phyloP scores from a whole-genome alignment of 1,139 yeast species.

The Arxiozyma slooffiae region DNA sequence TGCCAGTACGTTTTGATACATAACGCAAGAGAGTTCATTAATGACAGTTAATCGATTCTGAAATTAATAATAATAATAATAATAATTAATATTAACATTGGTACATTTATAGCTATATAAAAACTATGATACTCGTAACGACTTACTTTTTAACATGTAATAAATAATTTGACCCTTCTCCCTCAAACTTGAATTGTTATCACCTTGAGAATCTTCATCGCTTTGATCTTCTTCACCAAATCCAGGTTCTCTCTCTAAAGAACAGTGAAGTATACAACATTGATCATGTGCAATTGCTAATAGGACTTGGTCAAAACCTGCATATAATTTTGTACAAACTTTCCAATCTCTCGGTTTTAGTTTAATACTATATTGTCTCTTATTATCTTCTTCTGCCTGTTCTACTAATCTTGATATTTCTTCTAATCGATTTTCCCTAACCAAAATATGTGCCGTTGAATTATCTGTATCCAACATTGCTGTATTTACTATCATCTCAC shows the following conservation, averaged over 20 bases:
- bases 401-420: constrained; percentile 19
- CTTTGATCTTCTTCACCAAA: constrained; percentile 12
- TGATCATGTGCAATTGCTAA: constrained; percentile 28
- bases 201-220: constrained; percentile 9
- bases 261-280: constrained; percentile 29
- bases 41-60: neutral
- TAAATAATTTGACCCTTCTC: constrained; percentile 27
- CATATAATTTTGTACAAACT: constrained; percentile 26
- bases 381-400: constrained; percentile 17
- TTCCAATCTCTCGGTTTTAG: constrained; percentile 28
- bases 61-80: too few species aligned
- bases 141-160: constrained; percentile 27
- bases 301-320: constrained; percentile 27
- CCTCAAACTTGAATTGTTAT: neutral
- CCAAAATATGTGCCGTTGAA: neutral
- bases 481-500: constrained; percentile 7
- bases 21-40: too few species aligned
- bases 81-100: neutral
- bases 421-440: constrained; percentile 5
- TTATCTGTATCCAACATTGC: neutral
- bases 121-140: constrained; percentile 9
- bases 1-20: too few species aligned
- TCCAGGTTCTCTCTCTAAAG: constrained; percentile 22
- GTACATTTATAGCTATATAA: neutral
- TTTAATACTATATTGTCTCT: constrained; percentile 19